Evolutionary conservation across 768 basidiomycete species (phyloP), one percentile per base, ranked within the genome.

Genomic region (Trametes maxima): DNA sequence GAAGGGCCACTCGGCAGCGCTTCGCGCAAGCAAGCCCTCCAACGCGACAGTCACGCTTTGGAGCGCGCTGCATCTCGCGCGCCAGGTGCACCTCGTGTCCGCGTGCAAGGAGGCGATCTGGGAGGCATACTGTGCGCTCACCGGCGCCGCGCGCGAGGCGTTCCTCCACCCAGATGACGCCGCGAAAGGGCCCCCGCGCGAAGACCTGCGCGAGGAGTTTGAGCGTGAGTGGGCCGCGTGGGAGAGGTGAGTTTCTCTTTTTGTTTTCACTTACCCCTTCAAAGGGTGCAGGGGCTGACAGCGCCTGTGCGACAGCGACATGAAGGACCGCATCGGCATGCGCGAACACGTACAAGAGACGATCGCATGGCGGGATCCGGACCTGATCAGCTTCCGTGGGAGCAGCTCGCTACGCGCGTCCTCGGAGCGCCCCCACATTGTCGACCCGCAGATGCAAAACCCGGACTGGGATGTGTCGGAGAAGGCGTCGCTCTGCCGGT

Each of bases 51-150:
- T 82, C 46, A 73, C 79, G 17, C 74, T 76, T 21, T 84, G 81
- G 75, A 78, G 79, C n/a, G 74, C 80, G 25, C 86, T 92, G 82
- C 89, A 90, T 69, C 77, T 92, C 11, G 83, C 83, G 13, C 82
- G 80, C 61, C 81, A 76, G 25, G 81, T 90, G 10, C 78, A 77
- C 33, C 82, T 81, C 19, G 79, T 90, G 24, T 67, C 72, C 24
- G 82, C 80, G 16, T 91, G 88, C 75, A 89, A 89, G 67, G 87
- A 88, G 42, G 82, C 86, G 19, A 83, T 92, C 42, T 88, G 83
- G 82, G 71, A 73, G 21, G 86, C 86, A 69, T 91, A 89, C 69
- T 73, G 82, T 46, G 76, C 74, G 54, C 70, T 88, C 0, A 74
- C 72, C 39, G 70, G 73, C 1, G 24, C 74, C 68, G 54, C 45